Evolutionary conservation across 148 eudicot genomes (phyloP), one percentile per base, ranked within the genome.

Genomic region (Dianthus caryophyllus): DNA sequence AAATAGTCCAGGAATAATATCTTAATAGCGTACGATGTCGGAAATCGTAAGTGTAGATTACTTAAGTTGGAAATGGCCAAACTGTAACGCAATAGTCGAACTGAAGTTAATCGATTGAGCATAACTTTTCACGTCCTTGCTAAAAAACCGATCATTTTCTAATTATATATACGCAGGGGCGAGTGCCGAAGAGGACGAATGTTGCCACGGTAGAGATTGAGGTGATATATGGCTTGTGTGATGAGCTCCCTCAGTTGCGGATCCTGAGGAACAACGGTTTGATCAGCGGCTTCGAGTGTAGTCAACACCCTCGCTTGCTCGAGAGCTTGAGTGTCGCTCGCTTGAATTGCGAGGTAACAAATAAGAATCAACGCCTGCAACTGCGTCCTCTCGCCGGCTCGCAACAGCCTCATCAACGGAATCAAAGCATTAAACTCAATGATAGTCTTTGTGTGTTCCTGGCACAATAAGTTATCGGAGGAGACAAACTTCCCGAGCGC

Each of bases 321-420:
- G 59, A 86, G 59, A 7, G 63, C 85, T 75, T 86, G 82, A 18
- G 71, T 75, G 64, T 84, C 72, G 5, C 84, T 82, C 15, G 80
- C 92, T 60, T 83, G 68, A 14, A 88, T 73, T 13, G 90, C 90
- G 56, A 94, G 84, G 78, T 88, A 82, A 71, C 97, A 83, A 6
- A 84, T 71, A 9, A 94, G 78, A 47, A 74, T 18, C 72, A 94
- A 53, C 7, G 78, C 87, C 30, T 80, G 82, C 43, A 77, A 62
- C 65, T 76, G 82, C 0, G 79, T 68, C 60, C 12, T 59, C 3
- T 83, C 90, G 17, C 75, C 67, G 11, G 65, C 83, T 71, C 81
- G 76, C 72, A 90, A 64, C 68, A 94, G 69, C 69, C 74, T 86
- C 87, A 90, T 76, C 41, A 90, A 56, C 1, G 82, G 84, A n/a